These are phyloP conservation scores for Pleurotus platypus DNA, from an alignment of 768 basidiomycete species.

Conservation along the genomic window DNA sequence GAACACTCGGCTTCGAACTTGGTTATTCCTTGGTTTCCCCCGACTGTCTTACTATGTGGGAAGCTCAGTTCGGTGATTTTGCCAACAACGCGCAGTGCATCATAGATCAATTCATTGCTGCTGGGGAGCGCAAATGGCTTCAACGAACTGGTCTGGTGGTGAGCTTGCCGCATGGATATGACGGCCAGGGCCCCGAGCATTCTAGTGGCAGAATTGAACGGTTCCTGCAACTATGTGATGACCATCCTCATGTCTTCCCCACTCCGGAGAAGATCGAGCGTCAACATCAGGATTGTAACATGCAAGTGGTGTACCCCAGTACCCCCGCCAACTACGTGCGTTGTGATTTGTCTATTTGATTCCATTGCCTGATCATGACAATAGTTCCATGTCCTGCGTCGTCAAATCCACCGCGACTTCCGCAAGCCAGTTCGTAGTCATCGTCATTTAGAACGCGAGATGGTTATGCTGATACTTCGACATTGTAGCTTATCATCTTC, in stretches of 20 bases:
- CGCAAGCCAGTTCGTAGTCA: conserved; percentile 75
- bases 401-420: conserved; percentile 97
- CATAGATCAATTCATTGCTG: conserved; percentile 98
- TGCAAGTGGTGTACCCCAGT: conserved; percentile 98
- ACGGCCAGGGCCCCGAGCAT: conserved; percentile 98
- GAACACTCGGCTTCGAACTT: conserved; percentile 93
- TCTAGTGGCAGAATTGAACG: conserved; percentile 94
- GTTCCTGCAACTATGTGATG: conserved; percentile 97
- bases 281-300: conserved; percentile 98
- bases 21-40: conserved; percentile 98
- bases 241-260: conserved; percentile 91
- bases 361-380: not conserved
- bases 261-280: conserved; percentile 85
- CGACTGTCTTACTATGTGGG: conserved; percentile 91
- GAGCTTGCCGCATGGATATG: conserved; percentile 91
- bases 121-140: conserved; percentile 97
- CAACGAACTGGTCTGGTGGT: conserved; percentile 91
- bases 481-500: conserved; percentile 76
- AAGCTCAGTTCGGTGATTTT: conserved; percentile 98
- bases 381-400: conserved; percentile 95
- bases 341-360: conserved; percentile 4
- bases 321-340: conserved; percentile 92
- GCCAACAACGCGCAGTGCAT: conserved; percentile 97
- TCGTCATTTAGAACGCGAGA: not conserved
- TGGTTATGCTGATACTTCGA: not conserved